These are phyloP conservation scores for Leccinum solheimii DNA, from an alignment of 1,284 basidiomycete genomes.

Conservation along the genomic window DNA sequence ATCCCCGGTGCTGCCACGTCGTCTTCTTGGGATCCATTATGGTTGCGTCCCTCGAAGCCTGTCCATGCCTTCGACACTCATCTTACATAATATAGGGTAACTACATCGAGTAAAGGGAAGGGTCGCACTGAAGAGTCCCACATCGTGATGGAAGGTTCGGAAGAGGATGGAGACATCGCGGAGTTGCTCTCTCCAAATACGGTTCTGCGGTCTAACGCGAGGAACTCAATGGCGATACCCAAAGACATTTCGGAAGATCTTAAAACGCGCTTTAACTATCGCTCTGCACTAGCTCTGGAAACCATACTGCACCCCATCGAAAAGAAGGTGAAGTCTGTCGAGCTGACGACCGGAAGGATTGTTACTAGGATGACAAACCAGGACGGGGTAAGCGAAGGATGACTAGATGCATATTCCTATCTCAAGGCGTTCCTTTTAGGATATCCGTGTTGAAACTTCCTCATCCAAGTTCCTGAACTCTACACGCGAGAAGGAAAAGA, in stretches of 20 bases:
- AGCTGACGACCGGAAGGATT: conserved; percentile 9
- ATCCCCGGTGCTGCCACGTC: conserved; percentile 12
- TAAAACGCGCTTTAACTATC: conserved; percentile 10
- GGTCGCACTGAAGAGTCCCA: conserved; percentile 10
- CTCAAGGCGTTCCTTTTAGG: conserved; percentile 13
- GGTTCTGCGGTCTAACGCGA: neutral
- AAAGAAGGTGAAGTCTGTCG: conserved; percentile 2
- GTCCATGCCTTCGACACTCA: conserved; percentile 28
- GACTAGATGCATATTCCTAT: neutral
- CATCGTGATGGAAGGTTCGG: conserved; percentile 19
- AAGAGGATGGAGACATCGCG: conserved; percentile 26
- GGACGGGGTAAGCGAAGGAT: conserved; percentile 22
- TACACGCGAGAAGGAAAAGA: conserved; percentile 7
- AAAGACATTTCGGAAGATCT: conserved; percentile 1
- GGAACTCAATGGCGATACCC: conserved; percentile 20
- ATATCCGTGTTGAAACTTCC: conserved; percentile 25
- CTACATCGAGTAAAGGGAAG: conserved; percentile 28
- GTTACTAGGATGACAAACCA: conserved; percentile 28
- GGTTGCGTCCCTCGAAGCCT: neutral
- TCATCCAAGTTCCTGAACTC: conserved; percentile 29
- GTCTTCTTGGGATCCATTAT: conserved; percentile 29
- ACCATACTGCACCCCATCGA: neutral
- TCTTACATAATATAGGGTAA: conserved; percentile 13
- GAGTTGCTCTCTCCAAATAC: conserved; percentile 17
- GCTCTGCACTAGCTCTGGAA: neutral